These are phyloP conservation scores for Pythium phragmitis DNA, from an alignment of 352 stramenopile species.

Conservation along the genomic window DNA sequence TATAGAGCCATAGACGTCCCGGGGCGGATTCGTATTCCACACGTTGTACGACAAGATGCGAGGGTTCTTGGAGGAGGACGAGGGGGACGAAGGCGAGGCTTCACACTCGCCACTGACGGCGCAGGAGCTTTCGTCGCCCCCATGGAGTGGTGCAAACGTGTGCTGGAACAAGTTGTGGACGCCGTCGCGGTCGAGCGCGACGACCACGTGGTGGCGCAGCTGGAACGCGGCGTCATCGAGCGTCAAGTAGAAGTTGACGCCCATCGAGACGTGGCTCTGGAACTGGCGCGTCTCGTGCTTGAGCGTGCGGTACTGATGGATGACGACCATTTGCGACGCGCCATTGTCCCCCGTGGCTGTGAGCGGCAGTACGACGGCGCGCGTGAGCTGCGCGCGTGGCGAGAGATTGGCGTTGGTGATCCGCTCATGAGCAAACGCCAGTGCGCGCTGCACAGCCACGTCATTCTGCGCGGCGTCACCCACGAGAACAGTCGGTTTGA, in stretches of 20 bases:
- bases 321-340: constrained; percentile 58
- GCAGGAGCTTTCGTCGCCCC: not conserved
- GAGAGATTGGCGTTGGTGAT: constrained; percentile 56
- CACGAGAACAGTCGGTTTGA: constrained; percentile 34
- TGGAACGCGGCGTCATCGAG: constrained; percentile 58
- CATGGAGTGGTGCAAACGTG: constrained; percentile 41
- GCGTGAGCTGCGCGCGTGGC: constrained; percentile 30
- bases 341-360: constrained; percentile 71
- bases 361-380: constrained; percentile 44
- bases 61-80: constrained; percentile 22
- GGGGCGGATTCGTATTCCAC: constrained; percentile 88
- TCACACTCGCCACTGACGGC: not conserved
- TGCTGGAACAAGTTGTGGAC: constrained; percentile 75
- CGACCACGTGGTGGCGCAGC: constrained; percentile 54
- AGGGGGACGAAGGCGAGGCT: not conserved
- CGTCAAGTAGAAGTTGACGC: constrained; percentile 69
- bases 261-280: constrained; percentile 67
- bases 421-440: constrained; percentile 33
- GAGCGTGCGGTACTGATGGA: constrained; percentile 45
- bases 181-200: constrained; percentile 70
- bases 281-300: constrained; percentile 42
- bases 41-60: constrained; percentile 88
- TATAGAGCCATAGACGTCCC: constrained; percentile 52
- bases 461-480: constrained; percentile 33
- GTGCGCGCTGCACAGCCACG: constrained; percentile 43